Evolutionary conservation across 176 grass and related monocot genomes (phyloP), one percentile per base, ranked within the genome.

Genomic region (Avena insularis): DNA sequence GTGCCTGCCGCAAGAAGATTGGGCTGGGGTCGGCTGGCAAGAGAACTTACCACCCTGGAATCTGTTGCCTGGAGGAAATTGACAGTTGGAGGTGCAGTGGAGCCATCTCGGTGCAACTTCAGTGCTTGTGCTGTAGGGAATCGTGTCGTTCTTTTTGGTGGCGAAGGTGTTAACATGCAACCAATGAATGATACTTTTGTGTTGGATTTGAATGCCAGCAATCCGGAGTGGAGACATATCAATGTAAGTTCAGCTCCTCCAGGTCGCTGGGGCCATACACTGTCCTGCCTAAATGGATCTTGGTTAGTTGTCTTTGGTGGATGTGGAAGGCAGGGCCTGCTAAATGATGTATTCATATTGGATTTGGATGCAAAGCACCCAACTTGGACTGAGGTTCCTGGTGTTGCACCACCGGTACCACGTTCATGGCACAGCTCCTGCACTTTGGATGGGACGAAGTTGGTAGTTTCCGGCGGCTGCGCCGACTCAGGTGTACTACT

Each of bases 141-240:
- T 47, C 91, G 95, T 51, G 93, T 95, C 68, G 93, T 98, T 91
- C 87, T 95, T 17, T 98, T 95, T 90, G 91, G 95, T 12, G 95
- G 95, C 5, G 95, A 98, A 89, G 93, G 95, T 68, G 88, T 98
- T 79, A 95, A 98, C 86, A 98, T 98, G 95, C 95, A 98, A 62
- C 95, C 95, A 35, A 95, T 98, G 93, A 98, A 95, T 87, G 93
- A 98, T 66, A 98, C 93, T 0, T 98, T 98, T 90, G 95, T 93
- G 21, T 91, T 98, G 83, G 95, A 97, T 86, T 92, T 97, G 76
- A 97, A 93, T 73, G 89, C 95, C 9, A 97, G 90, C 38, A 97
- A 95, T 81, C 95, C 95, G 50, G 92, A 94, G 79, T 97, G 95
- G 95, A 93, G 95, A 75, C 91, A 98, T 82, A 82, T 98, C 79